Conservation (phyloP, 805 yeast genomes). For the Debaryomyces prosopidis region DNA sequence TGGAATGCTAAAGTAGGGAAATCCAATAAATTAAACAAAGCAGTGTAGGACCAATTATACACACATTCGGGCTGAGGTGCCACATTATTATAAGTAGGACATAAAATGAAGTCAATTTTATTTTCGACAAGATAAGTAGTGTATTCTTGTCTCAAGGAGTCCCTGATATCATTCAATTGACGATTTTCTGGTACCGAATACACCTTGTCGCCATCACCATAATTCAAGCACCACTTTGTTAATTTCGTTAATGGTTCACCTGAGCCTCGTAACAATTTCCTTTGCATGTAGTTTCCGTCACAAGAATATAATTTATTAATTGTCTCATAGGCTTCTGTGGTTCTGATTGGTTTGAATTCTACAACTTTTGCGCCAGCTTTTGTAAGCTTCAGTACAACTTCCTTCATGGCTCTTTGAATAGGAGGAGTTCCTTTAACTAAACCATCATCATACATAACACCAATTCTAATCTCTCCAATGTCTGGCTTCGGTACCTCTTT, state of each 20-base stretch:
- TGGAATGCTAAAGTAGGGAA: constrained; percentile 67
- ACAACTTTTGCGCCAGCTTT: constrained; percentile 60
- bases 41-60: constrained; percentile 79
- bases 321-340: constrained; percentile 58
- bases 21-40: constrained; percentile 72
- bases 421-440: constrained; percentile 70
- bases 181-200: constrained; percentile 54
- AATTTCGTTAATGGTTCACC: constrained; percentile 72
- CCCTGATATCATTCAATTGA: constrained; percentile 55
- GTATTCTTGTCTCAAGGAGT: constrained; percentile 58
- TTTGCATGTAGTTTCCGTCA: constrained; percentile 68
- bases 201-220: constrained; percentile 56
- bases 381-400: constrained; percentile 52
- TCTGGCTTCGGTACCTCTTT: constrained; percentile 41
- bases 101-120: constrained; percentile 63
- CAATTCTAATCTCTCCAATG: constrained; percentile 54
- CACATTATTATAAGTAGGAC: constrained; percentile 68
- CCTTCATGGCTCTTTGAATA: constrained; percentile 53
- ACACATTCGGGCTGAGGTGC: constrained; percentile 68
- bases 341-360: constrained; percentile 57
- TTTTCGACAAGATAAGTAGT: constrained; percentile 51
- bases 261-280: constrained; percentile 50
- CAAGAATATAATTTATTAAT: constrained; percentile 57
- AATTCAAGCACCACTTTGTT: constrained; percentile 60
- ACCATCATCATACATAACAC: constrained; percentile 64